Conservation (phyloP, 805 yeast species). For the Phaffomyces thermotolerans region DNA sequence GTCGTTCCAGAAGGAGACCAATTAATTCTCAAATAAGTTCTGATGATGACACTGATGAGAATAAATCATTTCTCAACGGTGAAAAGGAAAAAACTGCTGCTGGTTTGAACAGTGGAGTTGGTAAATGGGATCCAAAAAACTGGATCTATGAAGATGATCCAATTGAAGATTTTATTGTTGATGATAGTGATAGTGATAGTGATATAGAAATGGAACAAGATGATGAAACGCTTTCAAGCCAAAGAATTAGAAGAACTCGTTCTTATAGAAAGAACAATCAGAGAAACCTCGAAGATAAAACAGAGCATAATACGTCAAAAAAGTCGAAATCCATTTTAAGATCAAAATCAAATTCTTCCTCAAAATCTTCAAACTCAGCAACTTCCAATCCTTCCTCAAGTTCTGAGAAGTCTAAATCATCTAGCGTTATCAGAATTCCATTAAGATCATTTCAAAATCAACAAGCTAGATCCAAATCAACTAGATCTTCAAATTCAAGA, state of each 20-base stretch:
- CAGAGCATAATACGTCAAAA: not conserved
- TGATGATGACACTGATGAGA: too few species aligned
- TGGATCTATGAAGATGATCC: constrained; percentile 6
- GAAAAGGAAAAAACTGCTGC: not conserved
- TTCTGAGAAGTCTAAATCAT: not conserved
- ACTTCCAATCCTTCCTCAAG: not conserved
- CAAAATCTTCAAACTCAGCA: not conserved
- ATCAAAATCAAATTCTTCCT: not conserved
- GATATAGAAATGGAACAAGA: not conserved
- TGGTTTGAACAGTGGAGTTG: not conserved
- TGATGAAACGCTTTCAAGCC: not conserved
- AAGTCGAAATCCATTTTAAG: not conserved
- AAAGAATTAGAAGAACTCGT: not conserved
- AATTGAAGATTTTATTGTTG: constrained; percentile 1
- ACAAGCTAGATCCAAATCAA: not conserved
- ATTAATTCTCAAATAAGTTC: too few species aligned
- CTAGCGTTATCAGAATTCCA: too few species aligned
- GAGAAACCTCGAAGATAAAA: too few species aligned
- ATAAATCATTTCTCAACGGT: too few species aligned
- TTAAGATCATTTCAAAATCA: too few species aligned
- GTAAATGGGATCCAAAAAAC: constrained; percentile 3
- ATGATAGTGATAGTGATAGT: not conserved
- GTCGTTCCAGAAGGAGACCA: too few species aligned
- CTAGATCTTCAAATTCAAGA: not conserved
- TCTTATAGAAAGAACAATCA: not conserved